phyloP scores from a whole-genome alignment of 2,329 filamentous ascomycete genomes.

The Trichoderma koningiopsis region DNA sequence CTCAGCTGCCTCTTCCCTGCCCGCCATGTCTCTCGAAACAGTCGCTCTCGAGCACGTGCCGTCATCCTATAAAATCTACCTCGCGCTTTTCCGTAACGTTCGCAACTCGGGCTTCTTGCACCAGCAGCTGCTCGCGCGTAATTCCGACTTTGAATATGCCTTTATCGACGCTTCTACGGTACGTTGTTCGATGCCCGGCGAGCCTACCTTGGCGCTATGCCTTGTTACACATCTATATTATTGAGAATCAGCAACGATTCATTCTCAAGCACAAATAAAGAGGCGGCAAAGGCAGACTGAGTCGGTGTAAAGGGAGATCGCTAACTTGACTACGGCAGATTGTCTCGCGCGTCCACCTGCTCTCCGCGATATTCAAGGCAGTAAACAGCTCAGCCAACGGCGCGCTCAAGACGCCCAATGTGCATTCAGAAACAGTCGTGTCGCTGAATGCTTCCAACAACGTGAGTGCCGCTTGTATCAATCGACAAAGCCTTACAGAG shows the following conservation, averaged over 20 bases:
- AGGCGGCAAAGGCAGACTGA: not conserved
- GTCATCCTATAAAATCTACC: slow-evolving; percentile 64
- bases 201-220: not conserved
- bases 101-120: slow-evolving; percentile 77
- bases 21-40: slow-evolving; percentile 56
- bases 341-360: slow-evolving; percentile 69
- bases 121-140: slow-evolving; percentile 80
- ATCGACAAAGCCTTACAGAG: not conserved
- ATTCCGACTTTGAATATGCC: slow-evolving; percentile 87
- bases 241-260: not conserved
- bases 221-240: too few species aligned
- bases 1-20: not conserved
- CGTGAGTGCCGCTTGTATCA: slow-evolving; percentile 46
- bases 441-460: slow-evolving; percentile 82
- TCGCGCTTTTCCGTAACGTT: slow-evolving; percentile 75
- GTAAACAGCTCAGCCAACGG: slow-evolving; percentile 64
- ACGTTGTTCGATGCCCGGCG: slow-evolving; percentile 42
- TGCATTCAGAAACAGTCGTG: slow-evolving; percentile 87
- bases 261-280: not conserved
- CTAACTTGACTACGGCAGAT: slow-evolving; percentile 52
- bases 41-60: slow-evolving; percentile 77
- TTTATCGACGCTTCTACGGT: slow-evolving; percentile 85
- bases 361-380: slow-evolving; percentile 78
- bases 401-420: slow-evolving; percentile 75
- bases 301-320: not conserved